These are phyloP conservation scores for Penicillium sp. DNA, from an alignment of 2,329 filamentous ascomycete genomes.

Conservation along the genomic window DNA sequence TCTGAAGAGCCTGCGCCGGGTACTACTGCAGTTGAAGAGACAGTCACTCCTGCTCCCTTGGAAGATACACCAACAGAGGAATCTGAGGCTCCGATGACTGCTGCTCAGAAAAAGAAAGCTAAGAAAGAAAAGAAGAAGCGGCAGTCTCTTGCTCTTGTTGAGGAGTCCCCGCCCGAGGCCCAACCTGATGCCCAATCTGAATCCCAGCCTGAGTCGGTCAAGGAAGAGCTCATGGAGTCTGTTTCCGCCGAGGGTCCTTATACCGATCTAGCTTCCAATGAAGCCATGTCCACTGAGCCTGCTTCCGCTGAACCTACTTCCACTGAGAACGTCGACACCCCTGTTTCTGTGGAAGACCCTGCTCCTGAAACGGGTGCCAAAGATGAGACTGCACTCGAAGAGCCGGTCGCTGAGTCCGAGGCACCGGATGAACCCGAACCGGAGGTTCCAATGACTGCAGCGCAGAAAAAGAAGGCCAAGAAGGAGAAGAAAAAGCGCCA, in stretches of 20 bases:
- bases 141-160: conserved; percentile 13
- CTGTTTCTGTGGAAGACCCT: neutral
- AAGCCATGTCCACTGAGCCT: no score
- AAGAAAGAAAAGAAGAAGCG: conserved; percentile 24
- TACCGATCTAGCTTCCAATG: no score
- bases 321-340: neutral
- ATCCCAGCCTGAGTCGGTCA: neutral
- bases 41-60: neutral
- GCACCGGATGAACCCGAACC: neutral
- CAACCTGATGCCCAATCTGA: neutral
- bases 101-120: conserved; percentile 17
- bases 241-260: no score
- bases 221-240: conserved; percentile 1
- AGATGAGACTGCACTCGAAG: conserved; percentile 3
- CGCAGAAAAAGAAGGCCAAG: conserved; percentile 16
- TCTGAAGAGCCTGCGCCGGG: neutral
- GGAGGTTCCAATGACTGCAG: conserved; percentile 16
- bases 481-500: conserved; percentile 16
- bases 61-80: neutral
- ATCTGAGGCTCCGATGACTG: neutral
- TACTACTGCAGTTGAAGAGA: neutral
- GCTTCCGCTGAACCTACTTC: neutral
- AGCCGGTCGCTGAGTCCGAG: neutral
- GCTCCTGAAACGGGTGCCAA: conserved; percentile 1
- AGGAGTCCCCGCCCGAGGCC: conserved; percentile 2